A percentile compares a stretch with the other conserved stretches of the same genome.
Evolutionary conservation across 352 stramenopile genomes (phyloP).

Genomic region (Globisporangium polare): DNA sequence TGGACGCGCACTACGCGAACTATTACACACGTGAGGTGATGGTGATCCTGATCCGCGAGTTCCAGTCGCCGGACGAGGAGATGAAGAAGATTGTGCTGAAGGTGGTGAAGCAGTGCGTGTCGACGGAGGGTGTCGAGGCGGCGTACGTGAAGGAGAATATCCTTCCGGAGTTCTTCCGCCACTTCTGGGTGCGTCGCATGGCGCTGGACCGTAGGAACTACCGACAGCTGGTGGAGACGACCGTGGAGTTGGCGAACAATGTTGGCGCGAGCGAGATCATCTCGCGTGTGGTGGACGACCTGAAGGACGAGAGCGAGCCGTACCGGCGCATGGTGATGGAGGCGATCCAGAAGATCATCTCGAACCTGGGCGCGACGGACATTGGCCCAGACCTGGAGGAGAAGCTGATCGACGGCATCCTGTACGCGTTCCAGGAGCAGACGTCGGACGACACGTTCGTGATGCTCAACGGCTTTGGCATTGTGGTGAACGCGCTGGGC

Average conservation of each 20-base stretch:
- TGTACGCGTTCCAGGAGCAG: conserved; percentile 99
- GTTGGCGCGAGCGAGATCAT: conserved; percentile 99
- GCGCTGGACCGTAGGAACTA: conserved; percentile 97
- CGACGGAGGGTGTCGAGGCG: conserved; percentile 97
- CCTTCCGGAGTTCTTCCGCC: conserved; percentile 97
- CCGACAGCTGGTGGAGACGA: conserved; percentile 98
- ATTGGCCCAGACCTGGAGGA: conserved; percentile 97
- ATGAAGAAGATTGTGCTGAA: conserved; percentile 99
- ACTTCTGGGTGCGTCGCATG: conserved; percentile 99
- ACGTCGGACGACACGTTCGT: conserved; percentile 92
- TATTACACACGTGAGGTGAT: conserved; percentile 99
- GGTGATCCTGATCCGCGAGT: conserved; percentile 98
- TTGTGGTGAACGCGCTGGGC: conserved; percentile 97
- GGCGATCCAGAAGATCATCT: conserved; percentile 97
- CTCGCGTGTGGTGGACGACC: conserved; percentile 95
- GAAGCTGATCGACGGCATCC: conserved; percentile 98
- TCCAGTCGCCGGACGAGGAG: conserved; percentile 98
- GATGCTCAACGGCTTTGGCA: conserved; percentile 98
- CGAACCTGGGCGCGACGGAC: conserved; percentile 95
- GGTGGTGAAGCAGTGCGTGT: conserved; percentile 98
- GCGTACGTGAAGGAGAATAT: conserved; percentile 98
- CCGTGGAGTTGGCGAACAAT: conserved; percentile 98
- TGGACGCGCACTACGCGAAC: conserved; percentile 99
- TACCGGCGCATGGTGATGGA: conserved; percentile 99
- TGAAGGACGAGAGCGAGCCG: conserved; percentile 99